Evolutionary conservation across 306 rosid genomes (phyloP), one percentile per base, ranked within the genome.

Genomic region (Lotus japonicus): DNA sequence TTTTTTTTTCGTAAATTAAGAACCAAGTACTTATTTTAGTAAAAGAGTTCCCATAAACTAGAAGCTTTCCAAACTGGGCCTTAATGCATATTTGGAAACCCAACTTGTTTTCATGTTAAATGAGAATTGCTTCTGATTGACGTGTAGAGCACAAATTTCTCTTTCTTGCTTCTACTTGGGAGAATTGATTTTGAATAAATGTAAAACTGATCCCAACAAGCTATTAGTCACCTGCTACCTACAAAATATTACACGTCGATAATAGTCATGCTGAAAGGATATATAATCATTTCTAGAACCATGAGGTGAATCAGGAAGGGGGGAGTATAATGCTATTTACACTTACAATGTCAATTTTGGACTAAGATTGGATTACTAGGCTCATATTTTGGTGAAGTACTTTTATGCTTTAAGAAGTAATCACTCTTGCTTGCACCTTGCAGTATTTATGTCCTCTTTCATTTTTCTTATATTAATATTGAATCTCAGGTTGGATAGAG

Each of bases 401-500:
- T 38, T 33, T 46, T 52, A 8, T 26, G 13, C 61, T 61, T 45
- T 10, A 36, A 66, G 49, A 68, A 17, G 7, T 52, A 66, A 38
- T 41, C 54, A 55, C 65, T 18, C 62, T 31, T 68, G 51, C 57
- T 41, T 54, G n/a, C n/a, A n/a, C n/a, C n/a, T n/a, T n/a, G 14
- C 15, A 51, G 72, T 49, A 19, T 52, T 44, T 35, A 26, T 76
- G 44, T 12, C 26, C 58, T 35, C 71, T 69, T 66, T 42, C 42
- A 13, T 81, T 78, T 76, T 75, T 36, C 64, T 85, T 58, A 69
- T 82, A 66, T 81, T 15, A 74, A 41, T 44, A 83, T 66, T 82
- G 76, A 74, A 79, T 84, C 67, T 75, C 97, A 92, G 98, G 98
- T 71, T 92, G 98, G 98, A 92, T 92, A 75, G 98, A 92, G 88